Percentiles rank a stretch among this genome's conserved stretches.
Conservation (phyloP, 768 basidiomycete species). For the Rhizopogon roseolus region DNA sequence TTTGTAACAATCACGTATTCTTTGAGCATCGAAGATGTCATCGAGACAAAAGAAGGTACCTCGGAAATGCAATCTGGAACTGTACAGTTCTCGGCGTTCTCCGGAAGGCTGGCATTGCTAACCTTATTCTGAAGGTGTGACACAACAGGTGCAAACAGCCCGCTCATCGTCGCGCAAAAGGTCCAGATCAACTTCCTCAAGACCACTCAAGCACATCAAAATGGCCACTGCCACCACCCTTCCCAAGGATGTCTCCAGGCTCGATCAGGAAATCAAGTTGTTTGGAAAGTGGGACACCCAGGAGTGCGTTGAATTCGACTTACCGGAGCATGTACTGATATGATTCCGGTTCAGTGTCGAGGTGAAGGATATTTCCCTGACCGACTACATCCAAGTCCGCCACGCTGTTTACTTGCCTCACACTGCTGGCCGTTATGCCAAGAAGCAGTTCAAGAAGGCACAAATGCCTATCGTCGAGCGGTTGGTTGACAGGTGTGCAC, state of each 20-base stretch:
- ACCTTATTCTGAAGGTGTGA: conserved; percentile 16
- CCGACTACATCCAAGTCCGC: conserved; percentile 99
- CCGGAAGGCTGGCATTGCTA: conserved; percentile 18
- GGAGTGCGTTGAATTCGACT: conserved; percentile 60
- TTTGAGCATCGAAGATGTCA: no score
- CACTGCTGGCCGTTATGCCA: conserved; percentile 98
- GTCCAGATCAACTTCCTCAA: conserved; percentile 13
- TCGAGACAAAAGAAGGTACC: no score
- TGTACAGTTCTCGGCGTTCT: conserved; percentile 22
- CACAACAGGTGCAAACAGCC: conserved; percentile 19
- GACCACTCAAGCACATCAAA: conserved; percentile 35
- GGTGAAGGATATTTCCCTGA: conserved; percentile 98
- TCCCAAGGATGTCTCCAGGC: conserved; percentile 75
- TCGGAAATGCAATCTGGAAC: conserved; percentile 13
- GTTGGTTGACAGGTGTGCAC: conserved; percentile 85
- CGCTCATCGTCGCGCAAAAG: conserved; percentile 19
- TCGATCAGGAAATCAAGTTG: conserved; percentile 87
- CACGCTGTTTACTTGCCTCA: conserved; percentile 97
- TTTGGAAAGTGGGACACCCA: conserved; percentile 99
- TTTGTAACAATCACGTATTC: no score
- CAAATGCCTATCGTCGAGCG: conserved; percentile 99
- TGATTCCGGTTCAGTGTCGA: conserved; percentile 62
- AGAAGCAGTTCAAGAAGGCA: conserved; percentile 99
- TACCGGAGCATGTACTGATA: conserved; percentile 10
- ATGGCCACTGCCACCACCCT: conserved; percentile 70